Evolutionary conservation across 306 rosid genomes (phyloP), one percentile per base, ranked within the genome.

Genomic region (Dicorynia guianensis): DNA sequence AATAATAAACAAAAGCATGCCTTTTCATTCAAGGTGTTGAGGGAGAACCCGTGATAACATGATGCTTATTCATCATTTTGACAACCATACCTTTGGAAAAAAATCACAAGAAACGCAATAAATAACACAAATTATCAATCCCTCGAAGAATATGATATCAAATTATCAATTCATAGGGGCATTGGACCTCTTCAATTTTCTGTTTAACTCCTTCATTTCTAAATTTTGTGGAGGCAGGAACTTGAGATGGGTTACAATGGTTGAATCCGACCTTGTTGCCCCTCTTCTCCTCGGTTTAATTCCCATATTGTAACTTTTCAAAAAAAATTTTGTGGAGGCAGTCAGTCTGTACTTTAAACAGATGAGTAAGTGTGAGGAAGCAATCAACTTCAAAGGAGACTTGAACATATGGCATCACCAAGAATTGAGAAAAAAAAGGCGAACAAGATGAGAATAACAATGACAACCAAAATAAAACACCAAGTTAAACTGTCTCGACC

Each of bases 371-470:
- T n/a, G 47, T 42, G 49, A 43, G 50, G 63, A 49, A 65, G 8
- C 46, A 65, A 34, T 4, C 64, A 36, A 14, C 18, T 46, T 18
- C 9, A 74, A 63, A 74, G 71, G 44, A 50, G 43, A 50, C 48
- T 8, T 60, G 48, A 63, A 40, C 33, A 40, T 15, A 9, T 30
- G 20, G 63, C 30, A 38, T 14, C 34, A 20, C 52, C 63, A 35
- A 63, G 54, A 38, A 53, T 1, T n/a, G n/a, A n/a, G 13, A 33
- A 42, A 59, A 44, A 66, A 39, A 57, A 46, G n/a, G 33, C n/a
- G 8, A 49, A 38, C 49, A 54, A 5, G 38, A 65, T 33, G 55
- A 49, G 19, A 59, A 50, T 4, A 30, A 49, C 44, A 39, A 58
- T 25, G 15, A 25, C 47, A 49, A 67, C 20, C 62, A 46, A 34